Conservation (phyloP, 1,139 yeast genomes). For the Keqinozyma sinolaborantium region DNA sequence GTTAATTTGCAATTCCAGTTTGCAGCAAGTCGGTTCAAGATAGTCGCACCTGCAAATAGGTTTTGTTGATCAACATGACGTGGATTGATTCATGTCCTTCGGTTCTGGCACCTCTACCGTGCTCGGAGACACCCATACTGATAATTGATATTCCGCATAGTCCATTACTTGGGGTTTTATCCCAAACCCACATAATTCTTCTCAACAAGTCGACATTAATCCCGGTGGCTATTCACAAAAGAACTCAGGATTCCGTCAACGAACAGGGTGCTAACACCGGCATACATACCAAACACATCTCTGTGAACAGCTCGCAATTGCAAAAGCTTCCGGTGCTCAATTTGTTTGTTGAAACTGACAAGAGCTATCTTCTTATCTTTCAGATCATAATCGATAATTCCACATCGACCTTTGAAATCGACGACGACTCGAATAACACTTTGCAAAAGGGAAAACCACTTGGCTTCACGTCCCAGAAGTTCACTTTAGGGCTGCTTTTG, state of each 20-base stretch:
- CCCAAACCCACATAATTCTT: conserved; percentile 23
- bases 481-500: conserved; percentile 22
- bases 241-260: conserved; percentile 28
- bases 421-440: conserved; percentile 20
- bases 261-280: conserved; percentile 30
- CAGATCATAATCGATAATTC: conserved; percentile 29
- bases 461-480: conserved; percentile 6
- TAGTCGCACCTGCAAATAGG: too few species aligned
- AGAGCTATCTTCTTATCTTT: conserved; percentile 30
- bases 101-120: conserved; percentile 23
- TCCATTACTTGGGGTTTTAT: conserved; percentile 29
- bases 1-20: too few species aligned
- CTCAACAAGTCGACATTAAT: conserved; percentile 29
- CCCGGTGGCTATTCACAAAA: conserved; percentile 30
- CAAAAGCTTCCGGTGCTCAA: conserved; percentile 26
- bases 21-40: too few species aligned
- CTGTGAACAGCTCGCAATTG: conserved; percentile 23
- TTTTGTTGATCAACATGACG: too few species aligned
- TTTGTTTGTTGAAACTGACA: conserved; percentile 32
- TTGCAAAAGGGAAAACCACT: conserved; percentile 33
- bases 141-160: conserved; percentile 31
- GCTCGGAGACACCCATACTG: conserved; percentile 19
- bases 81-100: conserved; percentile 37
- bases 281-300: conserved; percentile 24
- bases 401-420: conserved; percentile 29